A percentile compares a stretch with the other conserved stretches of the same genome.
phyloP scores from a whole-genome alignment of 2,329 filamentous ascomycete species.

The Pseudonectria foliicola region DNA sequence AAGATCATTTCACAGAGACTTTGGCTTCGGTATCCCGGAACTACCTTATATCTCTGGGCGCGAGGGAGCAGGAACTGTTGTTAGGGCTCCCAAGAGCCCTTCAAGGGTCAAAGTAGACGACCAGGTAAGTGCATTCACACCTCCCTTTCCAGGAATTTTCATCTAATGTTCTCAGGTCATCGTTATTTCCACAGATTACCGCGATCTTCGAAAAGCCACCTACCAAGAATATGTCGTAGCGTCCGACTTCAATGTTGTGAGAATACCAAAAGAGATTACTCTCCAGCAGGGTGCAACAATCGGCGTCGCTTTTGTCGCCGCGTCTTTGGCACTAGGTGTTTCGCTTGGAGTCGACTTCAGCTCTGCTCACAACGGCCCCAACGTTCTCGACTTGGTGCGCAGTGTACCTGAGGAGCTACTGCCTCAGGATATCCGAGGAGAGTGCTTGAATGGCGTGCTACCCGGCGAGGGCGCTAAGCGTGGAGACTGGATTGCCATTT shows the following conservation, averaged over 20 bases:
- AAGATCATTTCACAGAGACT: constrained; percentile 43
- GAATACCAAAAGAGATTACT: constrained; percentile 47
- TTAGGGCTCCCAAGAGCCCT: constrained; percentile 30
- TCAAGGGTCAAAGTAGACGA: constrained; percentile 51
- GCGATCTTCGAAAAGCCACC: constrained; percentile 63
- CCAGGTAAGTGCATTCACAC: constrained; percentile 27
- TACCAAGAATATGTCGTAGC: constrained; percentile 65
- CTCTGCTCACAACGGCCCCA: constrained; percentile 44
- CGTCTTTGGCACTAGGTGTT: constrained; percentile 58
- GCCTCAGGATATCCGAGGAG: constrained; percentile 53
- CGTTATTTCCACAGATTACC: constrained; percentile 67
- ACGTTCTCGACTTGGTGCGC: constrained; percentile 48
- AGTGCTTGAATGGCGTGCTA: constrained; percentile 52
- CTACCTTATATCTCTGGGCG: constrained; percentile 64
- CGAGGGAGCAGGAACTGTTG: constrained; percentile 60
- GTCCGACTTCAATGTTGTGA: constrained; percentile 56
- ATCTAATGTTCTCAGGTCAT: constrained; percentile 39
- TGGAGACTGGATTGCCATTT: constrained; percentile 67
- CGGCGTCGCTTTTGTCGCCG: constrained; percentile 66
- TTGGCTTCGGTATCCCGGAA: constrained; percentile 60
- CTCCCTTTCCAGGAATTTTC: too few species aligned
- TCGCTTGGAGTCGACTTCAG: constrained; percentile 63
- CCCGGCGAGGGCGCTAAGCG: constrained; percentile 44
- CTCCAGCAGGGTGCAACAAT: constrained; percentile 53
- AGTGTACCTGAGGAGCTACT: constrained; percentile 39